Percentiles rank a stretch among this genome's conserved stretches.
Conservation (phyloP, 352 stramenopile genomes). For the Phytophthora rubi region DNA sequence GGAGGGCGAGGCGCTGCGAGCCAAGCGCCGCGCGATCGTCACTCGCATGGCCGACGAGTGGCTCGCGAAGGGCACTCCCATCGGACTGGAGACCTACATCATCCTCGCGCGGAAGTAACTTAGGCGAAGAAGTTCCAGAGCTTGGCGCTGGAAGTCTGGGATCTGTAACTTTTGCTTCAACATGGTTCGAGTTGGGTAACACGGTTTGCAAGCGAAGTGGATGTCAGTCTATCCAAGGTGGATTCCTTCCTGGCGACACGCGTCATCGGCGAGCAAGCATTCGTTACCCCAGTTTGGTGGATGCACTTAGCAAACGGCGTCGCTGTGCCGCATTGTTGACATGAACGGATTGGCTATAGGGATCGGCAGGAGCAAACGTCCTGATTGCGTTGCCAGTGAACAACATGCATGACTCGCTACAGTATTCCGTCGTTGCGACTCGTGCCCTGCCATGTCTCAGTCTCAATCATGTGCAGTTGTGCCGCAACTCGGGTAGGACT, state of each 20-base stretch:
- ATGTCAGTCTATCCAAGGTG: slow-evolving; percentile 3
- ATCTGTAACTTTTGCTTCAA: slow-evolving; percentile 24
- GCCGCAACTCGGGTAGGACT: neutral
- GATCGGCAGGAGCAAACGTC: neutral
- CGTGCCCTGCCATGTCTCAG: slow-evolving; percentile 14
- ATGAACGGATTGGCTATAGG: neutral
- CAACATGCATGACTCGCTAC: too few relatives aligned
- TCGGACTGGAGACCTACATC: slow-evolving; percentile 64
- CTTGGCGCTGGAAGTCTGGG: slow-evolving; percentile 6
- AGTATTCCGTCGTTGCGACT: slow-evolving; percentile 10
- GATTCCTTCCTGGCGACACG: slow-evolving; percentile 2
- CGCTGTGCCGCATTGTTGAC: slow-evolving; percentile 6
- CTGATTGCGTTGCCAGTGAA: neutral
- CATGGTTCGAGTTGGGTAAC: slow-evolving; percentile 26
- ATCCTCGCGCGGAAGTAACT: slow-evolving; percentile 46
- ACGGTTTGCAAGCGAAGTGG: slow-evolving; percentile 25
- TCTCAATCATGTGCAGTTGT: slow-evolving; percentile 21
- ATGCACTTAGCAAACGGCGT: neutral
- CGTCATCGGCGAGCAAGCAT: slow-evolving; percentile 6
- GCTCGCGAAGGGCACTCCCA: slow-evolving; percentile 53
- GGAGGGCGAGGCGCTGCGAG: slow-evolving; percentile 39
- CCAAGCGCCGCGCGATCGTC: slow-evolving; percentile 36
- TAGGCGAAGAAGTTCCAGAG: slow-evolving; percentile 1
- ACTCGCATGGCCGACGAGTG: slow-evolving; percentile 55
- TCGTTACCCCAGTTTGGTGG: neutral